Base-by-base conservation (phyloP, 257 asterid genomes). In the Vinca minor region DNA sequence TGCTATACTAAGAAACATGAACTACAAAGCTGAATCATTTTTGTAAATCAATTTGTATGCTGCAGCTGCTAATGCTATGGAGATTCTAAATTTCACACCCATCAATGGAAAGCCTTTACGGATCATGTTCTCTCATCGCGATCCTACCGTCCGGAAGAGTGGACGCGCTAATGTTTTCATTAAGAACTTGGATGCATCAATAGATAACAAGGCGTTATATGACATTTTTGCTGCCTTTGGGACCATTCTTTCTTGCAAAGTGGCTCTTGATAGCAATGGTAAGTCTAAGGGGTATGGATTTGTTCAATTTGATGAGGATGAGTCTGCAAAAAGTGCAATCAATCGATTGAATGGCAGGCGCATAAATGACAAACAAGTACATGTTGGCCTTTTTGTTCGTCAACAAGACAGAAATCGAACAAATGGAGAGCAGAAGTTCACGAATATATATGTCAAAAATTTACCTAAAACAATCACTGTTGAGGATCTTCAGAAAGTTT, bases 41-140 rank as follows among this genome's bases (percentile, higher is more conserved):
- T 58, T 38, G 49, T 41, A 38, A 18, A n/a, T n/a, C n/a, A n/a
- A n/a, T n/a, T n/a, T n/a, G n/a, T n/a, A n/a, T n/a, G n/a, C 18
- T 82, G 78, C 87, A 89, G 96, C 96, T 78, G 64, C 82, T 6
- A 72, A 70, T 69, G 96, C 96, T 4, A 78, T 70, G 79, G 86
- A 85, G 66, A 42, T 71, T 44, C 57, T 89, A 84, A 89, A 89
- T 70, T 89, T 83, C 47, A 77, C 91, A 2, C 78, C 71, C 18
- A 47, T 89, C 25, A 71, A 78, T 64, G 95, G 93, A 42, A 89
- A 83, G 73, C 89, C 96, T 1, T 78, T 89, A 17, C 79, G 96
- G 76, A 83, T 89, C 23, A 87, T 87, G 94, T 89, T 85, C 62
- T 89, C 91, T 32, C 85, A 89, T 11, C 74, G 96, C 52, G 95